These are phyloP conservation scores for Eucalyptus sp. DNA, from an alignment of 345 rosid genomes.

Conservation along the genomic window DNA sequence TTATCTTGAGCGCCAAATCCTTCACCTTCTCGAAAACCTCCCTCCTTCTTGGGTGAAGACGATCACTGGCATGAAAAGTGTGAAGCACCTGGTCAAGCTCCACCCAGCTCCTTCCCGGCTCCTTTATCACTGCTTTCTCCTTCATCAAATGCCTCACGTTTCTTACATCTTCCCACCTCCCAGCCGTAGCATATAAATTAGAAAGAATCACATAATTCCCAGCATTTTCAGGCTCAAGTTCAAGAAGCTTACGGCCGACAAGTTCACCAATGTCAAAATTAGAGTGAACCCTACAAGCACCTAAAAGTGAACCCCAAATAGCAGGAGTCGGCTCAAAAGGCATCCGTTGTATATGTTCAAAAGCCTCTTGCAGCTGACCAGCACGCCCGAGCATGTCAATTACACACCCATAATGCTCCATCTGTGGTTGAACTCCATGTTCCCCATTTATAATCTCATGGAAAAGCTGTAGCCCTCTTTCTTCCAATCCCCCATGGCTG, in stretches of 20 bases:
- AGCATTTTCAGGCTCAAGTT: slow-evolving; percentile 78
- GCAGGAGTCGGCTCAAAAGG: slow-evolving; percentile 72
- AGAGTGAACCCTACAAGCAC: slow-evolving; percentile 76
- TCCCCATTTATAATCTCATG: slow-evolving; percentile 34
- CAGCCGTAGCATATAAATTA: slow-evolving; percentile 70
- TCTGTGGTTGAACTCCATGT: slow-evolving; percentile 40
- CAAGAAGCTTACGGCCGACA: slow-evolving; percentile 44
- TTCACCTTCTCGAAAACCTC: slow-evolving; percentile 45
- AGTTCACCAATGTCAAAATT: slow-evolving; percentile 53
- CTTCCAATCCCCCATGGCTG: slow-evolving; percentile 86
- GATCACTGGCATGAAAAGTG: slow-evolving; percentile 71
- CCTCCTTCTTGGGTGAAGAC: slow-evolving; percentile 63
- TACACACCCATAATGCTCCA: slow-evolving; percentile 74
- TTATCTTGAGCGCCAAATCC: slow-evolving; percentile 40
- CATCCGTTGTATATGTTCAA: slow-evolving; percentile 45
- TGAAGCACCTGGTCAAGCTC: slow-evolving; percentile 63
- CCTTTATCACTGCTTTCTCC: slow-evolving; percentile 63
- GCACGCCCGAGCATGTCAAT: slow-evolving; percentile 91
- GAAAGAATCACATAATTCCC: slow-evolving; percentile 83
- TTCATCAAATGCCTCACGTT: slow-evolving; percentile 51
- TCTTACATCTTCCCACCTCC: slow-evolving; percentile 81
- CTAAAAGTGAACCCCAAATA: slow-evolving; percentile 75
- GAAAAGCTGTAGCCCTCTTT: slow-evolving; percentile 55
- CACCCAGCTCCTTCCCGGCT: slow-evolving; percentile 87
- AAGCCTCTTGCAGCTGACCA: slow-evolving; percentile 63